These are phyloP conservation scores for Pythium sukuiense DNA, from an alignment of 352 stramenopile genomes.

Conservation along the genomic window DNA sequence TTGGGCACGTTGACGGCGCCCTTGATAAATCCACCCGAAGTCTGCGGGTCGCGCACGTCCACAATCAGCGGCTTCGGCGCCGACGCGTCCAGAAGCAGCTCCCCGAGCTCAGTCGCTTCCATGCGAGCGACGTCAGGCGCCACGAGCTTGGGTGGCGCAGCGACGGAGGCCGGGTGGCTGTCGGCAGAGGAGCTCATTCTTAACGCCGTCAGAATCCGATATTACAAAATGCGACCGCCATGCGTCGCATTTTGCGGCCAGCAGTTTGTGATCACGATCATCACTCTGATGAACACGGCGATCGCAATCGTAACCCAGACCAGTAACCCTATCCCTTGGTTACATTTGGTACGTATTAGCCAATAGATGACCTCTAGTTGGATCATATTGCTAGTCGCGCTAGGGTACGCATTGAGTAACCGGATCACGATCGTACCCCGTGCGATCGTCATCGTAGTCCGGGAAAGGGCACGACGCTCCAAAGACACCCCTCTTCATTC, in stretches of 20 bases:
- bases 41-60: slow-evolving; percentile 36
- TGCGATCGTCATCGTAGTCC: neutral
- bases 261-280: slow-evolving; percentile 1
- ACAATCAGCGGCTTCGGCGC: slow-evolving; percentile 23
- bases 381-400: too few relatives aligned
- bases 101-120: slow-evolving; percentile 27
- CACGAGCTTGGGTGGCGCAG: slow-evolving; percentile 20
- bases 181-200: slow-evolving; percentile 4
- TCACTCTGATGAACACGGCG: neutral
- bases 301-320: neutral
- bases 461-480: neutral
- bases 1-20: slow-evolving; percentile 39
- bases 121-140: slow-evolving; percentile 27
- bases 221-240: neutral
- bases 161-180: neutral
- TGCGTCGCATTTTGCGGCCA: neutral
- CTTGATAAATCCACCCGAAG: slow-evolving; percentile 35
- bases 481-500: too few relatives aligned
- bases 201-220: too few relatives aligned
- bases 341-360: too few relatives aligned
- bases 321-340: too few relatives aligned
- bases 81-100: slow-evolving; percentile 14
- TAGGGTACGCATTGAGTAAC: too few relatives aligned
- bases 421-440: too few relatives aligned
- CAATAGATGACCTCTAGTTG: too few relatives aligned